Conservation (phyloP, 2,329 filamentous ascomycete genomes). For the Sporothrix dimorphospora region DNA sequence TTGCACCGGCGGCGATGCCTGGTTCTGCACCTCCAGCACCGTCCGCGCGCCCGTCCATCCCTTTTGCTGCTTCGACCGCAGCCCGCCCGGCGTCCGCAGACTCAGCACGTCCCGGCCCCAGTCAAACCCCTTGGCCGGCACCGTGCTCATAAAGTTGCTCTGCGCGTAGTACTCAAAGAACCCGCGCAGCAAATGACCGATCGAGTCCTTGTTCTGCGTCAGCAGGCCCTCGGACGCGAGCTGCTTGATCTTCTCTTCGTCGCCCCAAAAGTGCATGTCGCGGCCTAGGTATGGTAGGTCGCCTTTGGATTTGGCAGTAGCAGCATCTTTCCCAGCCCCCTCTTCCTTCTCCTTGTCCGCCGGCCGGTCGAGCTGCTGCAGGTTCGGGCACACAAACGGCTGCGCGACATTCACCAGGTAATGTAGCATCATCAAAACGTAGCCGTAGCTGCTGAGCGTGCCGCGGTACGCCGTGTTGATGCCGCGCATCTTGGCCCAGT, state of each 20-base stretch:
- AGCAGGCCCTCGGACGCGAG: conserved; percentile 62
- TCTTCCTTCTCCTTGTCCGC: conserved; percentile 41
- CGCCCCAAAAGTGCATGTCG: conserved; percentile 76
- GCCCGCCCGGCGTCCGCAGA: conserved; percentile 70
- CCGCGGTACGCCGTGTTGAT: conserved; percentile 88
- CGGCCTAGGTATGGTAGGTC: conserved; percentile 63
- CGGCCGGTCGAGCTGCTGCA: conserved; percentile 63
- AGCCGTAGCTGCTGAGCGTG: conserved; percentile 87
- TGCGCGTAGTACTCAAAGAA: conserved; percentile 90
- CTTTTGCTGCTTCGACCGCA: conserved; percentile 74
- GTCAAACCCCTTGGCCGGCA: conserved; percentile 65
- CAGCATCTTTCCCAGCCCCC: conserved; percentile 20
- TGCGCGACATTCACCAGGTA: conserved; percentile 81
- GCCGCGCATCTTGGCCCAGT: conserved; percentile 83
- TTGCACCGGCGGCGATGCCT: conserved; percentile 35
- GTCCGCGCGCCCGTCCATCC: conserved; percentile 86
- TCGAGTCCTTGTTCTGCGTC: conserved; percentile 68
- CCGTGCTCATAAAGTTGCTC: conserved; percentile 55
- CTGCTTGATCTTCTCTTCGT: conserved; percentile 68
- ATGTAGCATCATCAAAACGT: conserved; percentile 89
- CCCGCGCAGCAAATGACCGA: conserved; percentile 73
- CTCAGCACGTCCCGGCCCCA: conserved; percentile 83
- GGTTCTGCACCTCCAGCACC: conserved; percentile 56
- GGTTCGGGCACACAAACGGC: conserved; percentile 82
- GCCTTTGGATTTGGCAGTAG: conserved; percentile 33